These are phyloP conservation scores for Magnolia changhungtana DNA, from an alignment of 164 flowering plant genomes.

Conservation along the genomic window DNA sequence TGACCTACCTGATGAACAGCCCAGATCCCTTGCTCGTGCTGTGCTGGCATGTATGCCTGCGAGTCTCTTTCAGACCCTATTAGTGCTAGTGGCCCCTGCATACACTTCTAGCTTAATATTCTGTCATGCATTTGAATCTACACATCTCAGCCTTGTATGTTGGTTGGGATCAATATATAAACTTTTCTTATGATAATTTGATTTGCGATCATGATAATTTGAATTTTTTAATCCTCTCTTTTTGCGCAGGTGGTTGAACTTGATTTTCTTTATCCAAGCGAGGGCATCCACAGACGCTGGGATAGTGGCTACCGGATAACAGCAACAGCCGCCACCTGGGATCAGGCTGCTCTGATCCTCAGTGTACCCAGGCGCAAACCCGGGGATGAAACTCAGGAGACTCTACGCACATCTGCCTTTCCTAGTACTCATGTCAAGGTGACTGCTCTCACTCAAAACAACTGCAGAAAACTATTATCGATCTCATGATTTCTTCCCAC, in stretches of 20 bases:
- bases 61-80: no score
- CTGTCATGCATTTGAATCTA: no score
- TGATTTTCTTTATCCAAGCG: conserved; percentile 90
- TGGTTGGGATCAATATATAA: no score
- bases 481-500: neutral
- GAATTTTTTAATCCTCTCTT: neutral
- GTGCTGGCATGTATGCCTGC: no score
- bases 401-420: conserved; percentile 71
- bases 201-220: neutral
- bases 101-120: no score
- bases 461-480: neutral
- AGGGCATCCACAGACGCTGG: conserved; percentile 86
- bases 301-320: conserved; percentile 77
- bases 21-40: no score
- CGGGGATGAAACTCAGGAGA: conserved; percentile 84
- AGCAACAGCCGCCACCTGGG: conserved; percentile 75
- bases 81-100: no score
- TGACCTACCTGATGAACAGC: no score
- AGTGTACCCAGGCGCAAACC: conserved; percentile 78
- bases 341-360: conserved; percentile 81
- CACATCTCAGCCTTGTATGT: no score
- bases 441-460: neutral
- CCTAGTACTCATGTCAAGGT: conserved; percentile 89
- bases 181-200: no score
- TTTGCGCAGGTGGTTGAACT: conserved; percentile 75